These are phyloP conservation scores for Hymenochaete sp. DNA, from an alignment of 1,284 basidiomycete genomes.

Conservation along the genomic window DNA sequence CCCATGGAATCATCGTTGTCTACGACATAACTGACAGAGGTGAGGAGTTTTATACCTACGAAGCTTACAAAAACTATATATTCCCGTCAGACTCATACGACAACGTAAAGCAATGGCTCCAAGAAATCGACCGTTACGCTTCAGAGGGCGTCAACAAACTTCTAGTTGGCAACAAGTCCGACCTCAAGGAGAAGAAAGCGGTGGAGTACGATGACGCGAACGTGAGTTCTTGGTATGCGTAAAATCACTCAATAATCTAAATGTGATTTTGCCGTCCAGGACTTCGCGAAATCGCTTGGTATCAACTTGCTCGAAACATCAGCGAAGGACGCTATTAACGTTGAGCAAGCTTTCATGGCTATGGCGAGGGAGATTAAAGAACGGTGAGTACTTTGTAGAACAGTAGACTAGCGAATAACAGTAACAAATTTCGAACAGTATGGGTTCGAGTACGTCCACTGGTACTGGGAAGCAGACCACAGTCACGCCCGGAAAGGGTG, in stretches of 20 bases:
- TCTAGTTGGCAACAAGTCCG: constrained; percentile 96
- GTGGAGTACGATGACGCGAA: constrained; percentile 97
- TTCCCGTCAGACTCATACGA: constrained; percentile 76
- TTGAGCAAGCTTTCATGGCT: constrained; percentile 99
- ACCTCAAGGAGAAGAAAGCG: constrained; percentile 97
- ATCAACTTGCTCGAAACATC: constrained; percentile 99
- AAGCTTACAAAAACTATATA: constrained; percentile 1
- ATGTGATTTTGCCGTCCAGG: constrained; percentile 36
- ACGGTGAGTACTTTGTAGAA: constrained; percentile 39
- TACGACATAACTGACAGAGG: constrained; percentile 99
- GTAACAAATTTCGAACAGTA: constrained; percentile 34
- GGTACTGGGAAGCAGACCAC: constrained; percentile 61
- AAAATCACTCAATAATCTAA: not conserved
- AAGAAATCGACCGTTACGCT: constrained; percentile 98
- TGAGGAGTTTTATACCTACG: constrained; percentile 28
- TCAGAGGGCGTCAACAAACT: constrained; percentile 99
- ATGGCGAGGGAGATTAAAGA: constrained; percentile 99
- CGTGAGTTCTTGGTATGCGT: constrained; percentile 36
- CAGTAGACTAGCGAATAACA: not conserved
- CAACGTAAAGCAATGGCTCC: constrained; percentile 99
- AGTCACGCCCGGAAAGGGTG: constrained; percentile 44
- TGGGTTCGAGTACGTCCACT: constrained; percentile 68
- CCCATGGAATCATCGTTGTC: constrained; percentile 96
- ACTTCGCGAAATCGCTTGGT: constrained; percentile 91
- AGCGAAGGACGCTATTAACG: constrained; percentile 97